A percentile compares a stretch with the other conserved stretches of the same genome.
Evolutionary conservation across 768 basidiomycete species (phyloP).

Genomic region (Serendipita sp.): DNA sequence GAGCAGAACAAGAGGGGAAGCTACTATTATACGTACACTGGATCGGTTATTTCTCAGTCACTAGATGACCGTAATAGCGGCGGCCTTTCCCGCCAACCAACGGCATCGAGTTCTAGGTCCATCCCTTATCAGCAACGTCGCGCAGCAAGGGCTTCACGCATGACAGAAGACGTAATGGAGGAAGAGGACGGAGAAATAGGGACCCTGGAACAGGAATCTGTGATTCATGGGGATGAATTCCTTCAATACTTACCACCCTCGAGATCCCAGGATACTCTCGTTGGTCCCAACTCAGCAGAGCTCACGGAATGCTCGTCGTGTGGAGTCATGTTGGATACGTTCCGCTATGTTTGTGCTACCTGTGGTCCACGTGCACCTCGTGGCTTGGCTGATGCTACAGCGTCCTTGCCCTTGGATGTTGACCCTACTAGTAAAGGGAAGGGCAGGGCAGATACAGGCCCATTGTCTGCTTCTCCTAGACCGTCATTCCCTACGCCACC

Average conservation of each 20-base stretch:
- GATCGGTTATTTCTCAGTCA: conserved; percentile 19
- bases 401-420: background rate
- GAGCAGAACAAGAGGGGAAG: conserved; percentile 51
- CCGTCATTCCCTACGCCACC: conserved; percentile 7
- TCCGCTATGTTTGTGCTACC: conserved; percentile 78
- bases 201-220: background rate
- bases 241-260: conserved; percentile 25
- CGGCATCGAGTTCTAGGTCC: background rate
- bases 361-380: conserved; percentile 35
- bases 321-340: conserved; percentile 51
- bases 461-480: conserved; percentile 6
- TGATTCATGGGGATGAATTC: conserved; percentile 23
- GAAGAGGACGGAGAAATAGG: background rate
- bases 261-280: conserved; percentile 19
- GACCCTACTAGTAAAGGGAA: conserved; percentile 36
- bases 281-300: conserved; percentile 23
- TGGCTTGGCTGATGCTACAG: conserved; percentile 10
- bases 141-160: background rate
- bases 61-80: background rate
- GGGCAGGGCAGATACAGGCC: conserved; percentile 12
- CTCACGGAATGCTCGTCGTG: conserved; percentile 78
- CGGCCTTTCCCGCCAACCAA: background rate
- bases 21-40: conserved; percentile 60
- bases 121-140: background rate
- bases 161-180: background rate